Evolutionary conservation across 345 rosid species (phyloP).

Genomic region (Streptanthus diversifolius): DNA sequence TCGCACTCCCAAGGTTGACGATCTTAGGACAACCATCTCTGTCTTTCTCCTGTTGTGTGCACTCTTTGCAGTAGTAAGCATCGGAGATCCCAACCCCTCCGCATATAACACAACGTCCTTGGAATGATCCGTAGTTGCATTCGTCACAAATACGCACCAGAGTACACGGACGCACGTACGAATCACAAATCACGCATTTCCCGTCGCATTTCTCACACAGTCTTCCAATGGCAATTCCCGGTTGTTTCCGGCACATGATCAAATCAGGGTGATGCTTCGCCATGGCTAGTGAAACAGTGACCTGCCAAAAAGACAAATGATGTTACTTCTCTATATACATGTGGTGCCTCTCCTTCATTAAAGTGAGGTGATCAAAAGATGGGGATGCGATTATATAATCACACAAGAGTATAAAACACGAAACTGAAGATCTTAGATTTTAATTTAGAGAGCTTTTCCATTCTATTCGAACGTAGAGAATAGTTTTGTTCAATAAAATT

Average conservation of each 20-base stretch:
- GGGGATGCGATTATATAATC: not conserved
- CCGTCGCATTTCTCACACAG: slow-evolving; percentile 67
- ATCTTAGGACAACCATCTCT: slow-evolving; percentile 71
- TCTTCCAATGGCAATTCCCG: slow-evolving; percentile 72
- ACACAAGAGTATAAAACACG: not conserved
- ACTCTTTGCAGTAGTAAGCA: slow-evolving; percentile 73
- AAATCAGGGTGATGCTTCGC: slow-evolving; percentile 78
- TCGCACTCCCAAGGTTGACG: slow-evolving; percentile 63
- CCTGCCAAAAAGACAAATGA: not conserved
- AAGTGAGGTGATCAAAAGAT: not conserved
- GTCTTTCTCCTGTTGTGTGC: slow-evolving; percentile 69
- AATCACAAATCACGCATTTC: slow-evolving; percentile 68
- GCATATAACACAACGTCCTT: slow-evolving; percentile 67
- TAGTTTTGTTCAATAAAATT: too few species aligned
- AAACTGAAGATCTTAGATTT: not conserved
- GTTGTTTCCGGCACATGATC: slow-evolving; percentile 74
- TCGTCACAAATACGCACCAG: slow-evolving; percentile 70
- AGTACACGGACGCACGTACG: slow-evolving; percentile 67
- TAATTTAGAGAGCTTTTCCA: too few species aligned
- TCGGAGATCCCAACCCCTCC: slow-evolving; percentile 73
- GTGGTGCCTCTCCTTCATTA: not conserved
- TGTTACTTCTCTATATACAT: not conserved
- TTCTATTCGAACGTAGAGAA: too few species aligned
- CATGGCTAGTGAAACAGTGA: slow-evolving; percentile 30
- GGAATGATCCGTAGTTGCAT: slow-evolving; percentile 73